These are phyloP conservation scores for Brassica cretica DNA, from an alignment of 345 rosid species.

Conservation along the genomic window DNA sequence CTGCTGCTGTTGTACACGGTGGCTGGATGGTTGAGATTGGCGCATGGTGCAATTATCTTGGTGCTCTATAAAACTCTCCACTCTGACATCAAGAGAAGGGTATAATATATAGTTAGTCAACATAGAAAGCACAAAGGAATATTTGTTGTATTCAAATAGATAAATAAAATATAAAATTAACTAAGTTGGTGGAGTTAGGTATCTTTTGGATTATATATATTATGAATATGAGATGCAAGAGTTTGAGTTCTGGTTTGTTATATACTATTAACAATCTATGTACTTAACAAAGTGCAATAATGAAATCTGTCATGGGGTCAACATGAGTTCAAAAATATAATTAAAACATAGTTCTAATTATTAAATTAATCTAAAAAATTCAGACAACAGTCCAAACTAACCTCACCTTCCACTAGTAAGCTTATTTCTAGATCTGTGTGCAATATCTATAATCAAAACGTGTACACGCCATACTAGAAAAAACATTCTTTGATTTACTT, in stretches of 20 bases:
- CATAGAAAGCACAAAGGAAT: slow-evolving; percentile 28
- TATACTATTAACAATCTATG: neutral
- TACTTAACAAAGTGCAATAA: slow-evolving; percentile 27
- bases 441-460: slow-evolving; percentile 9
- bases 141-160: neutral
- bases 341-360: slow-evolving; percentile 19
- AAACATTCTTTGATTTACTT: slow-evolving; percentile 38
- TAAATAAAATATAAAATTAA: neutral
- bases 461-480: slow-evolving; percentile 34
- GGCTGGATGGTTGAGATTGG: slow-evolving; percentile 49
- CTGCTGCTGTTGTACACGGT: slow-evolving; percentile 41
- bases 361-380: neutral
- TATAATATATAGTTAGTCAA: neutral
- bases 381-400: slow-evolving; percentile 22
- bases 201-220: slow-evolving; percentile 33
- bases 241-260: slow-evolving; percentile 24
- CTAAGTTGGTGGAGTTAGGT: slow-evolving; percentile 39
- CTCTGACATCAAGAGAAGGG: slow-evolving; percentile 48
- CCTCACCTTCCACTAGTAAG: slow-evolving; percentile 20
- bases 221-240: slow-evolving; percentile 29
- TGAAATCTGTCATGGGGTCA: slow-evolving; percentile 31
- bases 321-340: slow-evolving; percentile 24
- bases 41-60: slow-evolving; percentile 87
- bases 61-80: slow-evolving; percentile 97
- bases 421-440: slow-evolving; percentile 18